These are phyloP conservation scores for Sonneratia alba DNA, from an alignment of 345 rosid genomes.

Conservation along the genomic window DNA sequence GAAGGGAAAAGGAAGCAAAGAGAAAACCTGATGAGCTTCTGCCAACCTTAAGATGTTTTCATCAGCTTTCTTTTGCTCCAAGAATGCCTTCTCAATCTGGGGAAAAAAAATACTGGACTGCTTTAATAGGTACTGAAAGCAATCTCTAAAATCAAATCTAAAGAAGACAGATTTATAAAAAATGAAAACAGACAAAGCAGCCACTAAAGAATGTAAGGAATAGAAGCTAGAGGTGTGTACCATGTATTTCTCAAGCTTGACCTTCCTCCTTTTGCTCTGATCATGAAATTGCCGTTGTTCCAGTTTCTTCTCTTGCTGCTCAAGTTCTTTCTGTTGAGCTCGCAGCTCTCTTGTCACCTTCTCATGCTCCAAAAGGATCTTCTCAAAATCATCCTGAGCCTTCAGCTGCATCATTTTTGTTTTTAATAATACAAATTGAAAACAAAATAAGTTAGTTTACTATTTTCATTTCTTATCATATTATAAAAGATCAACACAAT, in stretches of 20 bases:
- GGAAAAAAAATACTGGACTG: neutral
- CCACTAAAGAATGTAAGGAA: neutral
- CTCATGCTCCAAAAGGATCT: conserved; percentile 36
- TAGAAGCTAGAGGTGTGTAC: conserved; percentile 18
- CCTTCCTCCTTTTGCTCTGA: conserved; percentile 36
- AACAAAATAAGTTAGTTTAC: conserved; percentile 3
- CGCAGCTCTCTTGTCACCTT: conserved; percentile 21
- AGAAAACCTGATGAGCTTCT: conserved; percentile 52
- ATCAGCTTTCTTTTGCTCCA: conserved; percentile 70
- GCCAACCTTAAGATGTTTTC: conserved; percentile 45
- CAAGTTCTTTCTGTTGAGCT: conserved; percentile 25
- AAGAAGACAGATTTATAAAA: neutral
- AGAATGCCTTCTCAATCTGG: conserved; percentile 57
- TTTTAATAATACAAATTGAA: conserved; percentile 13
- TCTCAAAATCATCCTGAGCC: conserved; percentile 25
- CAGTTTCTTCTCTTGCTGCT: conserved; percentile 34
- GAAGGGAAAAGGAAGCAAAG: neutral
- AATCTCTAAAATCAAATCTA: neutral
- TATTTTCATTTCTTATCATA: neutral
- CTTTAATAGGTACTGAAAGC: neutral
- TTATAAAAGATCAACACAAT: neutral
- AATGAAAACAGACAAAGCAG: neutral
- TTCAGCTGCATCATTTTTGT: conserved; percentile 27
- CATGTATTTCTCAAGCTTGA: conserved; percentile 34
- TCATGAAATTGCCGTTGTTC: conserved; percentile 32